Conservation (phyloP, 208 protist species). For the Lotmaria passim region DNA sequence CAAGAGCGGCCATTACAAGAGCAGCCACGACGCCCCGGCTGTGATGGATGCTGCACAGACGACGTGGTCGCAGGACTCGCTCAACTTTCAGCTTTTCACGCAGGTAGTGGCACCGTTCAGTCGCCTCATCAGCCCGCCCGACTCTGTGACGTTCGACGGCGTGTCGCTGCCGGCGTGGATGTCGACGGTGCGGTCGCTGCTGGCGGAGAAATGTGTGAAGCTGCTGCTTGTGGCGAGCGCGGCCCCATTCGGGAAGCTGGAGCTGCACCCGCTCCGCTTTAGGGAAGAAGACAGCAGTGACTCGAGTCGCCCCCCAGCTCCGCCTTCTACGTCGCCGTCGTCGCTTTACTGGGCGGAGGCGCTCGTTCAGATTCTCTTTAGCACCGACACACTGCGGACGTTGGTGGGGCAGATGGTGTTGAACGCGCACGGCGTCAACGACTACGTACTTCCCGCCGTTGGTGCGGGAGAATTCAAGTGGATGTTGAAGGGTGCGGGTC, state of each 20-base stretch:
- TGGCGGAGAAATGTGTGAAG: conserved; percentile 39
- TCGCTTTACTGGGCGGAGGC: conserved; percentile 44
- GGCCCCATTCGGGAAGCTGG: neutral
- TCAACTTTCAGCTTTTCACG: conserved; percentile 70
- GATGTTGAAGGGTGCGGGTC: conserved; percentile 71
- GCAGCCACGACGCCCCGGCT: neutral
- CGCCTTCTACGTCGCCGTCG: neutral
- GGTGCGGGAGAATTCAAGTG: conserved; percentile 33
- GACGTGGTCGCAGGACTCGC: conserved; percentile 15
- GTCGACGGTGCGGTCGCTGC: conserved; percentile 21
- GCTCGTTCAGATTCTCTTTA: conserved; percentile 55
- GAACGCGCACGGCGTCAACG: conserved; percentile 81
- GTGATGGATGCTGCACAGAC: neutral
- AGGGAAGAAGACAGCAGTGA: neutral
- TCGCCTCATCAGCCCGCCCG: conserved; percentile 69
- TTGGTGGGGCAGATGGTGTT: conserved; percentile 72
- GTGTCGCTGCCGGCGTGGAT: conserved; percentile 59
- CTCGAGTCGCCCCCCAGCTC: neutral
- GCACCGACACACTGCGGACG: conserved; percentile 62
- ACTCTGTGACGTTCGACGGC: conserved; percentile 44
- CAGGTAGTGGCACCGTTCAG: conserved; percentile 65
- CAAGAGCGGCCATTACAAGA: no score
- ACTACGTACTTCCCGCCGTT: conserved; percentile 26
- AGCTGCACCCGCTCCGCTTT: conserved; percentile 3
- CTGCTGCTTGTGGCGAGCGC: conserved; percentile 30